phyloP scores from a whole-genome alignment of 345 rosid species.

The Eucalyptus polybractea region DNA sequence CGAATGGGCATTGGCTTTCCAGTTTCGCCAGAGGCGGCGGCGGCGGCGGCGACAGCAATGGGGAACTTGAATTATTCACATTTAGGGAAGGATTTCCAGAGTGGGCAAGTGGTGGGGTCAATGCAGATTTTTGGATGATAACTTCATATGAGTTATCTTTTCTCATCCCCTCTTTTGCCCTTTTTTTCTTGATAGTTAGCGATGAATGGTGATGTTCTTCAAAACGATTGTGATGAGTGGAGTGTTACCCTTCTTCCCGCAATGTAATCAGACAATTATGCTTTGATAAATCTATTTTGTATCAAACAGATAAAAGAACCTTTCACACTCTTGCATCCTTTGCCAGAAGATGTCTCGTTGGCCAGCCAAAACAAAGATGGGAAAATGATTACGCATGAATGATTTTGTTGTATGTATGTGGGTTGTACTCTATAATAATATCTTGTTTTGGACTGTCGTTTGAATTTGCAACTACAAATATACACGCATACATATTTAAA shows the following conservation, averaged over 20 bases:
- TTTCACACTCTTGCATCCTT: not conserved
- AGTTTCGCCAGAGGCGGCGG: not conserved
- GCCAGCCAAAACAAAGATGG: not conserved
- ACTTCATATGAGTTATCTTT: not conserved
- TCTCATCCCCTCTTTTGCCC: not conserved
- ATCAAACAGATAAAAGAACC: not conserved
- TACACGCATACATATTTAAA: not conserved
- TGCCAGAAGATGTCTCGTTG: not conserved
- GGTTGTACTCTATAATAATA: not conserved
- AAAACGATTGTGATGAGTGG: not conserved
- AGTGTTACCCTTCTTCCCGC: not conserved
- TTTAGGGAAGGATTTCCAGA: constrained; percentile 36
- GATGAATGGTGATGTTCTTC: not conserved
- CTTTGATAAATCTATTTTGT: not conserved
- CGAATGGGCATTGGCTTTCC: constrained; percentile 3
- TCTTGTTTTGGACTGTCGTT: not conserved
- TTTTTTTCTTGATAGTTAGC: not conserved
- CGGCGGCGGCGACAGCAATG: not conserved
- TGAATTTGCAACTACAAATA: not conserved
- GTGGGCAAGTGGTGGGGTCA: constrained; percentile 6
- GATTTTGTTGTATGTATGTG: not conserved
- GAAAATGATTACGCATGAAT: not conserved
- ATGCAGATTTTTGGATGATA: constrained; percentile 49
- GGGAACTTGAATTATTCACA: constrained; percentile 22
- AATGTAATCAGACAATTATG: not conserved